phyloP scores from a whole-genome alignment of 192 early-diverging fungal genomes.

The Mortierella hygrophila region DNA sequence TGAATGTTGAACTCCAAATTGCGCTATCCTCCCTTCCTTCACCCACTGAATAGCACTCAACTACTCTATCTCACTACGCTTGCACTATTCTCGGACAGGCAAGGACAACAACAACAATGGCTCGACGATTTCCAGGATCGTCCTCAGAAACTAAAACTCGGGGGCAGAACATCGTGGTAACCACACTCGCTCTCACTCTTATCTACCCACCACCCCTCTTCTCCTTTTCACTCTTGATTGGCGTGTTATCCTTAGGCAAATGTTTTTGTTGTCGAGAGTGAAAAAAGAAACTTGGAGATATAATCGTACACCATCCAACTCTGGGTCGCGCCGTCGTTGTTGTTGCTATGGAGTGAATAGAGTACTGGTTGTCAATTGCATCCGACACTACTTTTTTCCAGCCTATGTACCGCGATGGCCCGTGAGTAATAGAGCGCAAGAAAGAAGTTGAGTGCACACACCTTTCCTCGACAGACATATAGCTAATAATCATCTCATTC shows the following conservation, averaged over 20 bases:
- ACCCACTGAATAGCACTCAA: neutral
- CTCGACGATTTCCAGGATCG: neutral
- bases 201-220: neutral
- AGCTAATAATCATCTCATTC: neutral
- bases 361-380: neutral
- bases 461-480: neutral
- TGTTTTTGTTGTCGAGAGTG: too few relatives aligned
- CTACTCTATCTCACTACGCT: neutral
- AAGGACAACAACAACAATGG: too few relatives aligned
- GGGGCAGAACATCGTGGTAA: neutral
- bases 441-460: neutral
- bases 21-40: neutral
- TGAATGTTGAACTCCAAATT: neutral
- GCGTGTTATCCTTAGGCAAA: neutral
- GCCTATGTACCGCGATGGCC: neutral
- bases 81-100: too few relatives aligned
- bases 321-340: too few relatives aligned
- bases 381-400: neutral
- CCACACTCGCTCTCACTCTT: neutral
- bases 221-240: neutral
- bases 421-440: neutral
- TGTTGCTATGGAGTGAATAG: too few relatives aligned
- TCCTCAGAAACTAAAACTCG: neutral
- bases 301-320: too few relatives aligned
- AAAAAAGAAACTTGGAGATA: too few relatives aligned